These are phyloP conservation scores for Ascochyta pisi DNA, from an alignment of 2,329 filamentous ascomycete genomes.

Conservation along the genomic window DNA sequence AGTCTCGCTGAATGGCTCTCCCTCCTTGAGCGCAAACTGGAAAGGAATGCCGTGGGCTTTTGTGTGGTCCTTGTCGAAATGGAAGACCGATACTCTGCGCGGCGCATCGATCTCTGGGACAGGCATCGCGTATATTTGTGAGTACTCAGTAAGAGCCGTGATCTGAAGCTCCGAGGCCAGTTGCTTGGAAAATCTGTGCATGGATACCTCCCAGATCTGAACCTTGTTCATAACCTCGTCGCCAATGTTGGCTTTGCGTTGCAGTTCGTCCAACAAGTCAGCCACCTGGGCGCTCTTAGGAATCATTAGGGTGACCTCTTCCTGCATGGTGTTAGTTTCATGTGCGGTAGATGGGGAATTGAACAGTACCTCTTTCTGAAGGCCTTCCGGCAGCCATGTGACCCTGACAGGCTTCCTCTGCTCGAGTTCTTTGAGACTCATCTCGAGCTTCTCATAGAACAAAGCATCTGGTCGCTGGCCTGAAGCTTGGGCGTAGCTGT, in stretches of 20 bases:
- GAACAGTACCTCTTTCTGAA: slow-evolving; percentile 79
- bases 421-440: slow-evolving; percentile 90
- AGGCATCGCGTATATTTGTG: slow-evolving; percentile 79
- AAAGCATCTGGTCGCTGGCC: slow-evolving; percentile 78
- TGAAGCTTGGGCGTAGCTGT: slow-evolving; percentile 71
- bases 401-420: slow-evolving; percentile 88
- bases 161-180: slow-evolving; percentile 74
- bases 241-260: slow-evolving; percentile 80
- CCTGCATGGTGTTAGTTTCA: slow-evolving; percentile 57
- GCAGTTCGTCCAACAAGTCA: slow-evolving; percentile 76
- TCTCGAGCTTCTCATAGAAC: slow-evolving; percentile 92
- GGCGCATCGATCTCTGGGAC: slow-evolving; percentile 71
- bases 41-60: slow-evolving; percentile 90
- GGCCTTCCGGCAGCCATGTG: slow-evolving; percentile 85
- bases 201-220: slow-evolving; percentile 82
- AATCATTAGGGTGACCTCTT: slow-evolving; percentile 81
- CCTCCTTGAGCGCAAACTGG: slow-evolving; percentile 84
- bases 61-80: slow-evolving; percentile 88
- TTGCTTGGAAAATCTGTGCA: slow-evolving; percentile 83
- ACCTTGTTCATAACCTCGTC: slow-evolving; percentile 77
- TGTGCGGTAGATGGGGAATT: background rate
- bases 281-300: slow-evolving; percentile 82
- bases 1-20: slow-evolving; percentile 86
- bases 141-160: slow-evolving; percentile 85
- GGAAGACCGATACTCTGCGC: slow-evolving; percentile 82